These are phyloP conservation scores for Paramecium sonneborni DNA, from an alignment of 73 alveolate genomes.

Conservation along the genomic window DNA sequence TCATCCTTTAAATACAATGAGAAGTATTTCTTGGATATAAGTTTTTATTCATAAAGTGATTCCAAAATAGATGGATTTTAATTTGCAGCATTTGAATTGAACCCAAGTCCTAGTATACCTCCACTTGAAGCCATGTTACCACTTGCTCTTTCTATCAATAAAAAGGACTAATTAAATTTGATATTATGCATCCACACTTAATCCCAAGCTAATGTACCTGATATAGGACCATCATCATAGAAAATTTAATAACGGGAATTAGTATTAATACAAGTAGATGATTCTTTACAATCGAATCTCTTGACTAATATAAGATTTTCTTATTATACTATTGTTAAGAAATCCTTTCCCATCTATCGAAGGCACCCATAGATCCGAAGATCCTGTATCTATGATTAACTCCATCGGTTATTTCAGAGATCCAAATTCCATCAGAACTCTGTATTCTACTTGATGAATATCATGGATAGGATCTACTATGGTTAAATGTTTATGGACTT, in stretches of 20 bases:
- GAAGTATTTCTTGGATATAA: neutral
- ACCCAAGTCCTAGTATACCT: slow-evolving; percentile 43
- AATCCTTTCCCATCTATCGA: neutral
- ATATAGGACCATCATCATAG: slow-evolving; percentile 53
- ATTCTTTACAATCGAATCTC: neutral
- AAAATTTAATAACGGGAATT: neutral
- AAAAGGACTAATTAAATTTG: slow-evolving; percentile 10
- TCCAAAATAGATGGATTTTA: slow-evolving; percentile 4
- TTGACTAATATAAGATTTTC: neutral
- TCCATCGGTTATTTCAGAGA: neutral
- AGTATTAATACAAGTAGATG: neutral
- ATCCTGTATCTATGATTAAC: slow-evolving; percentile 38
- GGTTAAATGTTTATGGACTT: neutral
- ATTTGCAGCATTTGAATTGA: neutral
- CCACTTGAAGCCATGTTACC: slow-evolving; percentile 5
- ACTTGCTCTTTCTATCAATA: neutral
- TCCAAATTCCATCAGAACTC: neutral
- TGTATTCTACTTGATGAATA: slow-evolving; percentile 30
- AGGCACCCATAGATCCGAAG: slow-evolving; percentile 57
- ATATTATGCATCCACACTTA: slow-evolving; percentile 31
- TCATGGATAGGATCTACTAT: neutral
- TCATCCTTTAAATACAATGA: slow-evolving; percentile 1
- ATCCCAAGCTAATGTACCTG: slow-evolving; percentile 47
- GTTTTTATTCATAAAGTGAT: slow-evolving; percentile 12
- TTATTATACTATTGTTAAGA: neutral